phyloP scores from a whole-genome alignment of 1,284 basidiomycete genomes.

The Cronartium ribicola region DNA sequence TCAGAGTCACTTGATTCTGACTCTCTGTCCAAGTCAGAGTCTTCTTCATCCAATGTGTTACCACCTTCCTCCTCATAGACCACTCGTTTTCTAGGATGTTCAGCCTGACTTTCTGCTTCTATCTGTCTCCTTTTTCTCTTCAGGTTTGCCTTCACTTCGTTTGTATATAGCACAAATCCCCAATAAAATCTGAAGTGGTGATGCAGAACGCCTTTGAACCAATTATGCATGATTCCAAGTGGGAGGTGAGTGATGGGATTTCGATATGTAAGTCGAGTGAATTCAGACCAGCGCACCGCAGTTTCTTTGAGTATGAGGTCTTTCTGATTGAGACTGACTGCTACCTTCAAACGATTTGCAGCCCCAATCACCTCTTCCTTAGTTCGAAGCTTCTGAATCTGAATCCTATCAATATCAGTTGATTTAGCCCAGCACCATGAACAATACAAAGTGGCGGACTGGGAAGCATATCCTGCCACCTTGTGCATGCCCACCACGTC shows the following conservation, averaged over 20 bases:
- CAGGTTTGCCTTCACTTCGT: neutral
- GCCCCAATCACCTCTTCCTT: neutral
- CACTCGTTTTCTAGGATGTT: neutral
- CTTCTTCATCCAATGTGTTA: neutral
- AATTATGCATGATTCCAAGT: constrained; percentile 28
- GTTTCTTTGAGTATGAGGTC: neutral
- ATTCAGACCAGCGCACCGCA: neutral
- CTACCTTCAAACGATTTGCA: neutral
- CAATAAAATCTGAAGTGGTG: constrained; percentile 12
- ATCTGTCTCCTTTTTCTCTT: neutral
- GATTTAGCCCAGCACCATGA: constrained; percentile 5
- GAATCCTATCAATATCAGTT: neutral
- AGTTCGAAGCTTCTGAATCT: neutral
- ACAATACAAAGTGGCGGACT: constrained; percentile 14
- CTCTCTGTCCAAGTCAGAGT: neutral
- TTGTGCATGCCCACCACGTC: constrained; percentile 23
- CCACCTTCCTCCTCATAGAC: neutral
- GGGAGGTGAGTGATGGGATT: constrained; percentile 15
- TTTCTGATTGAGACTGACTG: neutral
- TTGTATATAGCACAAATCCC: constrained; percentile 2
- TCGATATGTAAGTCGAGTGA: neutral
- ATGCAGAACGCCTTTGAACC: constrained; percentile 15
- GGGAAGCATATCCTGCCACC: constrained; percentile 17
- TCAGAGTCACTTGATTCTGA: neutral
- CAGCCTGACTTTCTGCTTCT: neutral